Conservation (phyloP, 2,329 filamentous ascomycete genomes). For the Apiospora aurea region DNA sequence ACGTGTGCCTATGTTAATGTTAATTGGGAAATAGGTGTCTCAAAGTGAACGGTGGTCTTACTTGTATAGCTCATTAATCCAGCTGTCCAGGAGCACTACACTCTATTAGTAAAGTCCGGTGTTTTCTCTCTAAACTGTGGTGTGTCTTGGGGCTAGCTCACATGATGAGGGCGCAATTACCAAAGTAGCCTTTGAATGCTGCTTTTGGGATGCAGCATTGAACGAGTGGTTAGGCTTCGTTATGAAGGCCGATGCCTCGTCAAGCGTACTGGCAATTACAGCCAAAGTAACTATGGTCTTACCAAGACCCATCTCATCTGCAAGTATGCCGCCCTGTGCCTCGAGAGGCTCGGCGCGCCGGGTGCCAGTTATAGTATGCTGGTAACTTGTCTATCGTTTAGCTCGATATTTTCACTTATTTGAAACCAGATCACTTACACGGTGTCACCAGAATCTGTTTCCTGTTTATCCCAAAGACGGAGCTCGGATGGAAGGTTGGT, state of each 20-base stretch:
- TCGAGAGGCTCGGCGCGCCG: background rate
- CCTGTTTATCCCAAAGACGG: background rate
- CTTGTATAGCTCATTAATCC: background rate
- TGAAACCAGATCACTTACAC: background rate
- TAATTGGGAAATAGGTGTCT: background rate
- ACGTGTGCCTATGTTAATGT: background rate
- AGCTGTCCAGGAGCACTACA: background rate
- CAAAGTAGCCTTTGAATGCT: background rate
- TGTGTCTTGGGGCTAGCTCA: background rate
- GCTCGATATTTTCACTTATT: background rate
- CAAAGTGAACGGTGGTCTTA: background rate
- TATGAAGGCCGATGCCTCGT: too few relatives aligned
- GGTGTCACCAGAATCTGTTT: background rate
- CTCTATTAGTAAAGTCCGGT: background rate
- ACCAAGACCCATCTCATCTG: conserved; percentile 22
- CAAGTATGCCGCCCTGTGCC: conserved; percentile 22
- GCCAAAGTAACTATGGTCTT: conserved; percentile 17
- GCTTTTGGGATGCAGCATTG: background rate
- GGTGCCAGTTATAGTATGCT: background rate
- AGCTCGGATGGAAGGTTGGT: background rate
- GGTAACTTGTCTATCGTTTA: background rate
- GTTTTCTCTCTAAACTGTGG: background rate
- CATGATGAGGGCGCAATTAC: background rate
- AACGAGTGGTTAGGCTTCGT: background rate
- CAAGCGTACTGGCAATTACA: background rate